phyloP scores from a whole-genome alignment of 164 flowering plant genomes.

The Malania oleifera region DNA sequence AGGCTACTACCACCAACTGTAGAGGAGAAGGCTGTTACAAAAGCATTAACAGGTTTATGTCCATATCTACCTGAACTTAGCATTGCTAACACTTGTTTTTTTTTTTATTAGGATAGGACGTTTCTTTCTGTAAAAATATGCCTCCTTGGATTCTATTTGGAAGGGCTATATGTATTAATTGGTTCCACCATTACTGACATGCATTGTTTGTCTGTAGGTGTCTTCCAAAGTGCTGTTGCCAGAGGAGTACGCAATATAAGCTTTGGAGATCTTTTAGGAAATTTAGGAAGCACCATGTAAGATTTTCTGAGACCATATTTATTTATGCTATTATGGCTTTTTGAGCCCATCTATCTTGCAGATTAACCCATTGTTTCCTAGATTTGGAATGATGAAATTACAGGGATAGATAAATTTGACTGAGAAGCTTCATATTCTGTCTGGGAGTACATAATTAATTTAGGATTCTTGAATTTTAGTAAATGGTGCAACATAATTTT shows the following conservation, averaged over 20 bases:
- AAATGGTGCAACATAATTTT: too few relatives aligned
- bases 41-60: slow-evolving; percentile 79
- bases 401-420: too few relatives aligned
- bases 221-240: slow-evolving; percentile 76
- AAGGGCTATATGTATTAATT: neutral
- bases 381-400: too few relatives aligned
- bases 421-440: too few relatives aligned
- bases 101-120: neutral
- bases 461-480: too few relatives aligned
- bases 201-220: slow-evolving; percentile 43
- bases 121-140: slow-evolving; percentile 5
- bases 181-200: neutral
- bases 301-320: slow-evolving; percentile 11
- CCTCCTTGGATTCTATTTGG: neutral
- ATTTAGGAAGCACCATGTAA: slow-evolving; percentile 92
- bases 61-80: neutral
- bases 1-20: slow-evolving; percentile 96
- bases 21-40: slow-evolving; percentile 75
- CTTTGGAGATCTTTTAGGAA: slow-evolving; percentile 91
- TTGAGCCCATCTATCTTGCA: neutral
- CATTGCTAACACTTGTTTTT: neutral
- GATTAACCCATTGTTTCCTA: too few relatives aligned
- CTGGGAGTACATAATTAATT: too few relatives aligned
- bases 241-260: slow-evolving; percentile 86
- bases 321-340: neutral